Conservation (phyloP, 2,329 filamentous ascomycete genomes). For the Pseudonectria foliicola region DNA sequence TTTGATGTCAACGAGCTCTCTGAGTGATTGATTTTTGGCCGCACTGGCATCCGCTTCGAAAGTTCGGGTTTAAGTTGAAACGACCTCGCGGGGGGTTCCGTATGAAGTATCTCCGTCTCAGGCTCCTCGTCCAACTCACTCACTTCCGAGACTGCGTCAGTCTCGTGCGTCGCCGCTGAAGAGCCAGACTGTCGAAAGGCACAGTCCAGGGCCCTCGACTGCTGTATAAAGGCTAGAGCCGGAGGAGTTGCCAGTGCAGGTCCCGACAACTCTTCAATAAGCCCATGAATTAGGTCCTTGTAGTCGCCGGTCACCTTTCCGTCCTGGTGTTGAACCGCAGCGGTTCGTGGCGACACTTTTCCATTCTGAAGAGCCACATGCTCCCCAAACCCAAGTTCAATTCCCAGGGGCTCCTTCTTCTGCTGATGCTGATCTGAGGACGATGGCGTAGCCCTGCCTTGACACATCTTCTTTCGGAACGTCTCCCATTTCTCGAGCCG, state of each 20-base stretch:
- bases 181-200: not conserved
- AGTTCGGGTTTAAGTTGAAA: constrained; percentile 16
- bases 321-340: constrained; percentile 11
- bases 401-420: constrained; percentile 29
- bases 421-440: constrained; percentile 15
- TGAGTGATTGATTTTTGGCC: constrained; percentile 21
- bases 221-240: constrained; percentile 17
- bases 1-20: constrained; percentile 17
- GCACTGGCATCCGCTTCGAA: constrained; percentile 16
- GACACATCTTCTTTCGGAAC: constrained; percentile 49
- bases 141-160: constrained; percentile 40
- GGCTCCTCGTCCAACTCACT: constrained; percentile 46
- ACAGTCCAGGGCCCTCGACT: constrained; percentile 1
- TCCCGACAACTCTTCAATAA: constrained; percentile 35
- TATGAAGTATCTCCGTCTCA: constrained; percentile 8
- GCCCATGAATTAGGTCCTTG: constrained; percentile 31
- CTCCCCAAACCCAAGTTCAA: constrained; percentile 47
- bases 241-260: constrained; percentile 14
- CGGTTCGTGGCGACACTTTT: constrained; percentile 23
- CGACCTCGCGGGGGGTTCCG: constrained; percentile 16
- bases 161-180: constrained; percentile 7
- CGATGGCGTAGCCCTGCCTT: constrained; percentile 20
- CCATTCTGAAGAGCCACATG: constrained; percentile 44
- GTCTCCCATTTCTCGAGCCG: constrained; percentile 67
- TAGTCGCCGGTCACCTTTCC: constrained; percentile 35